Percentiles rank a stretch among this genome's conserved stretches.
phyloP scores from a whole-genome alignment of 176 grass and related monocot species.

The Poa pratensis region DNA sequence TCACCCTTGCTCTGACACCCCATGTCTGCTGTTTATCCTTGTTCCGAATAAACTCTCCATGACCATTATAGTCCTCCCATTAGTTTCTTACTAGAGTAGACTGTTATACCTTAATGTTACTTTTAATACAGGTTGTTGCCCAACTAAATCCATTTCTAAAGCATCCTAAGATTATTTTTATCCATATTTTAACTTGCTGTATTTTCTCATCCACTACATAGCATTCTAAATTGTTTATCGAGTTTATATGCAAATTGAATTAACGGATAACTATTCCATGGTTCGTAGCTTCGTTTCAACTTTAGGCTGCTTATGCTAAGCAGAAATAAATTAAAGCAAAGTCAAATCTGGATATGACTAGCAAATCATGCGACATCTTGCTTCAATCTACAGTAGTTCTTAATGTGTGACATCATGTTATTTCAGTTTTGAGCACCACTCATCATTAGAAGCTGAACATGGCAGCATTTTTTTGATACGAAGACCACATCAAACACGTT shows the following conservation, averaged over 20 bases:
- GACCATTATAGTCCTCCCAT: not conserved
- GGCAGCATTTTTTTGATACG: not conserved
- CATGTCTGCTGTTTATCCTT: not conserved
- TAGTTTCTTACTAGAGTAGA: not conserved
- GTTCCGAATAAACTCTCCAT: conserved; percentile 4
- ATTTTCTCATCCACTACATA: conserved; percentile 1
- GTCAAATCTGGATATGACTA: not conserved
- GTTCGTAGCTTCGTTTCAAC: not conserved
- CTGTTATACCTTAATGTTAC: not conserved
- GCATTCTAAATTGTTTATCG: not conserved
- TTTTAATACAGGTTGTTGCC: not conserved
- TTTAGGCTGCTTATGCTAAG: not conserved
- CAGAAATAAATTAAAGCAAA: not conserved
- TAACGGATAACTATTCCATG: not conserved
- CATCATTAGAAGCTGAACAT: not conserved
- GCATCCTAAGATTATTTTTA: not conserved
- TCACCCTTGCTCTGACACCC: not conserved
- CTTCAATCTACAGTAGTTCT: not conserved
- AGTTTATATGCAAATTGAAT: not conserved
- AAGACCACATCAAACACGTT: not conserved
- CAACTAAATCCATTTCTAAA: not conserved
- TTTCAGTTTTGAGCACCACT: not conserved
- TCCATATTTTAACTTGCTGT: not conserved
- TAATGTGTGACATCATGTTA: not conserved
- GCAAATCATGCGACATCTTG: not conserved